Evolutionary conservation across 441 rosid genomes (phyloP), one percentile per base, ranked within the genome.

Genomic region (Populus hybrid): DNA sequence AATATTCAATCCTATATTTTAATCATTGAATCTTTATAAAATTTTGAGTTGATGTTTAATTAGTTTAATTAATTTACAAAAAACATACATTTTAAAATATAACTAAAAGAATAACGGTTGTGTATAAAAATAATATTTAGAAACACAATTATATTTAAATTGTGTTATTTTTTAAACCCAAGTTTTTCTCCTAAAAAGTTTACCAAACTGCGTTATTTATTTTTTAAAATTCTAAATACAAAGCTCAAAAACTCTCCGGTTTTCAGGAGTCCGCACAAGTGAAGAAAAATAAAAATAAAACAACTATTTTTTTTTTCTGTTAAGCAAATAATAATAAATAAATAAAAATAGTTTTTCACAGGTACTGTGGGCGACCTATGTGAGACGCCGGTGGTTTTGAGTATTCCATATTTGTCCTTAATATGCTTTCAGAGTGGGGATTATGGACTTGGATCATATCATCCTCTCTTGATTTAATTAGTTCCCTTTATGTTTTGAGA

Each of bases 211-310:
- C 31, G 4, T 3, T 29, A 29, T 29, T 29, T 29, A 29, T 29
- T 29, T 29, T 29, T 3, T 26, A 26, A 26, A 26, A 29, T 29
- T 3, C 31, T 59, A 21, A 9, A 2, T n/a, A 10, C 64, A 21
- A 59, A 21, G 20, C 29, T 1, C 26, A 18, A 63, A 26, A 26
- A 20, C 53, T 77, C 80, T 71, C 75, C 9, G 72, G 65, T 42
- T 77, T 77, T 61, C 33, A 10, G 80, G 80, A 71, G 65, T 71
- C 75, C 80, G 75, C 71, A 77, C 71, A 45, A 0, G 8, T 68
- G 29, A 4, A 21, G 20, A 2, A 74, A 35, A 5, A 20, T 29
- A 29, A 8, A 26, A 26, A 26, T 26, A 26, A 26, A 23, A 68
- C 56, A 24, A n/a, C n/a, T n/a, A 28, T n/a, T 29, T 8, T 38